Conservation (phyloP, 2,329 filamentous ascomycete species). For the Bipolaris gigantea region DNA sequence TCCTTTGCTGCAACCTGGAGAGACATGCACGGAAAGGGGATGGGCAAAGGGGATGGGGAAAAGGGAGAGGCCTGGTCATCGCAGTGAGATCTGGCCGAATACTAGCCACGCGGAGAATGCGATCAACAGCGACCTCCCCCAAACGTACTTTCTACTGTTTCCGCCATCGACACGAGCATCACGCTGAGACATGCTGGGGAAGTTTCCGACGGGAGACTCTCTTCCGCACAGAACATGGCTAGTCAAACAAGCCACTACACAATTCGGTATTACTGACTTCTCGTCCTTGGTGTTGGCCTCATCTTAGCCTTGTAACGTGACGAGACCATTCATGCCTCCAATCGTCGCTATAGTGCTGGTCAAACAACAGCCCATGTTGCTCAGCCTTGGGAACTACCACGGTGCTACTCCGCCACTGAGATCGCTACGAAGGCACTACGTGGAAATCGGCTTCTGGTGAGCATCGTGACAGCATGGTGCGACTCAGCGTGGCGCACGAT, state of each 20-base stretch:
- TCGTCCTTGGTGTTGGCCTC: background rate
- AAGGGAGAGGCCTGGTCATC: background rate
- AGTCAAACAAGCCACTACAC: background rate
- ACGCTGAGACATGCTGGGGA: background rate
- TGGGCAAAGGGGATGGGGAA: no score
- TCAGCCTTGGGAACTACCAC: background rate
- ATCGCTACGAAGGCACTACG: background rate
- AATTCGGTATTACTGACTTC: background rate
- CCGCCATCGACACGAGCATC: background rate
- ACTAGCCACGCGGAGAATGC: background rate
- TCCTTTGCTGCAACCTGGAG: background rate
- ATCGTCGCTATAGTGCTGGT: background rate
- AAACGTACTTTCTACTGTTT: background rate
- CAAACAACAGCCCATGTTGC: background rate
- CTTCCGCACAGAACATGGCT: background rate
- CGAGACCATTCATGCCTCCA: background rate
- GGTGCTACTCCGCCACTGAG: background rate
- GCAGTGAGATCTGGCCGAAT: constrained; percentile 1
- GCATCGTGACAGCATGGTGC: background rate
- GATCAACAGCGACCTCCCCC: background rate
- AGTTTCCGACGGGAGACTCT: background rate
- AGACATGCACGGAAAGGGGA: background rate
- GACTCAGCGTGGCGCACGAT: background rate
- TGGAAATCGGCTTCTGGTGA: background rate
- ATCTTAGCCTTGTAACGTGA: background rate